These are phyloP conservation scores for Castanea crenata DNA, from an alignment of 306 rosid genomes.

Conservation along the genomic window DNA sequence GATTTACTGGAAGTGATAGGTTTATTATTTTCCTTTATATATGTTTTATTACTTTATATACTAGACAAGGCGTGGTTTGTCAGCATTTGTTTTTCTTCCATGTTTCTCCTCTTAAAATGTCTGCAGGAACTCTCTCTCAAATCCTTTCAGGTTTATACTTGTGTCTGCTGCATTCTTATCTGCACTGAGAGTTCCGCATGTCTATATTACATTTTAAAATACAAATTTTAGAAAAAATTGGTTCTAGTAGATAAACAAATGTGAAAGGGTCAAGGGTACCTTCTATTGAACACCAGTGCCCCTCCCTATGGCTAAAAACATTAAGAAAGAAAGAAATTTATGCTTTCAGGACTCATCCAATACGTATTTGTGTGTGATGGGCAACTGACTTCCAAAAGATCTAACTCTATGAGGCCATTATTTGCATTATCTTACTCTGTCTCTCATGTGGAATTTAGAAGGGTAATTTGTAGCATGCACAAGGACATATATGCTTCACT, in stretches of 20 bases:
- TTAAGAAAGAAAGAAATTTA: not conserved
- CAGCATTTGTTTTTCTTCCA: not conserved
- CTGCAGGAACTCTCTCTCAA: not conserved
- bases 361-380: no score
- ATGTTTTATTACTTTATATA: not conserved
- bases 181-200: not conserved
- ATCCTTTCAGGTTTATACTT: no score
- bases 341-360: not conserved
- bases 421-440: not conserved
- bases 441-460: not conserved
- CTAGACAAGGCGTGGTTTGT: not conserved
- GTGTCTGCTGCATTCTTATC: no score
- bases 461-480: not conserved
- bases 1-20: constrained; percentile 6
- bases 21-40: constrained; percentile 9
- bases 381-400: not conserved
- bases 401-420: not conserved
- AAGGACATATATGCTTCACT: not conserved
- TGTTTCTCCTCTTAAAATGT: not conserved
- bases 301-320: no score
- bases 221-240: not conserved
- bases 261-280: not conserved
- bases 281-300: not conserved
- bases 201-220: not conserved
- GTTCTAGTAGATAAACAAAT: not conserved